phyloP scores from a whole-genome alignment of 2,329 filamentous ascomycete genomes.

The Clonostachys rhizophaga region DNA sequence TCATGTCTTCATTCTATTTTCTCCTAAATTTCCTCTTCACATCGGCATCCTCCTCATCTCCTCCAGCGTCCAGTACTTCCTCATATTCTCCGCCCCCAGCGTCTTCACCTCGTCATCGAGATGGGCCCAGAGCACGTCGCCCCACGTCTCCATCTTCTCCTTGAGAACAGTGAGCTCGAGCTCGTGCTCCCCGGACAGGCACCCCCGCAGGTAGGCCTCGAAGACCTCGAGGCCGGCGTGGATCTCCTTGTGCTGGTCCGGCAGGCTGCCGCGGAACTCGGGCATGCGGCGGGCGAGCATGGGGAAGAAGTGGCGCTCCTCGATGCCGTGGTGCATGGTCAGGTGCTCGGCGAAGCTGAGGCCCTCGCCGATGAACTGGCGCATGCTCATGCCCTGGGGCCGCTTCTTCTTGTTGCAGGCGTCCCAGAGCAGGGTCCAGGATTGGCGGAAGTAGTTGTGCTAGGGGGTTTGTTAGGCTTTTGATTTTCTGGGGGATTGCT shows the following conservation, averaged over 20 bases:
- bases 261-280: conserved; percentile 63
- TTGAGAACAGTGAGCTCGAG: conserved; percentile 57
- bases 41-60: conserved; percentile 71
- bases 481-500: not conserved
- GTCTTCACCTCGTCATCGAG: conserved; percentile 79
- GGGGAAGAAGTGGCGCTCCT: conserved; percentile 80
- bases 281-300: conserved; percentile 73
- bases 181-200: conserved; percentile 57
- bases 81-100: conserved; percentile 82
- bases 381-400: conserved; percentile 59
- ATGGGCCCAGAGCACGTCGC: conserved; percentile 74
- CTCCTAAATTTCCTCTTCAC: conserved; percentile 25
- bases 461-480: conserved; percentile 17
- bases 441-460: conserved; percentile 73
- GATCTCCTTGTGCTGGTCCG: conserved; percentile 74
- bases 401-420: conserved; percentile 57
- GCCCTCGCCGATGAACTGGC: conserved; percentile 63
- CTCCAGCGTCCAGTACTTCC: conserved; percentile 71
- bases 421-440: conserved; percentile 67
- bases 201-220: conserved; percentile 59
- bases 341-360: conserved; percentile 68
- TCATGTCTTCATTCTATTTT: not conserved
- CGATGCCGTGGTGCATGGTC: conserved; percentile 75
- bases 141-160: conserved; percentile 72
- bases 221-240: conserved; percentile 70